Conservation (phyloP, 2,329 filamentous ascomycete genomes). For the Dothistroma septosporum region DNA sequence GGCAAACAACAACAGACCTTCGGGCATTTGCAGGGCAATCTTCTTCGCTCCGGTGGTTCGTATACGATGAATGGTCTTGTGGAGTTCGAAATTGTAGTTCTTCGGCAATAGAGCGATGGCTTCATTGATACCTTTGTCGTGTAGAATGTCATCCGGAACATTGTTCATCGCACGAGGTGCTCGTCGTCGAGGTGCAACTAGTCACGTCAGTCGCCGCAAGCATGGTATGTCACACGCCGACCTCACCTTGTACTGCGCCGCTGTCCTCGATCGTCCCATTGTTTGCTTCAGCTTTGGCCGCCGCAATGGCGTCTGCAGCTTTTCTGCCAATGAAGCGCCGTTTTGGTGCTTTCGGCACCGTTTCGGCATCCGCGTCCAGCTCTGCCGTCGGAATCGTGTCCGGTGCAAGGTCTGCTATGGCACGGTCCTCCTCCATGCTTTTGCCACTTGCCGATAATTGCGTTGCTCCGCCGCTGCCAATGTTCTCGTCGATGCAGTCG, state of each 20-base stretch:
- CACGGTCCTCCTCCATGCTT: conserved; percentile 74
- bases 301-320: conserved; percentile 61
- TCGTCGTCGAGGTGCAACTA: conserved; percentile 68
- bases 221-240: background rate
- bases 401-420: conserved; percentile 65
- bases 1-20: conserved; percentile 89
- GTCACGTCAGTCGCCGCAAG: conserved; percentile 5
- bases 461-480: background rate
- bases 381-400: conserved; percentile 57
- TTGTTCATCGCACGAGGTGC: conserved; percentile 81
- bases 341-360: conserved; percentile 67
- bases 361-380: conserved; percentile 51
- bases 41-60: conserved; percentile 72
- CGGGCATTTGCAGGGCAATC: conserved; percentile 94
- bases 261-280: conserved; percentile 52
- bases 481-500: background rate
- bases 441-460: background rate
- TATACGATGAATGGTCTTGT: conserved; percentile 95
- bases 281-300: conserved; percentile 39
- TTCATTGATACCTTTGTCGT: conserved; percentile 79
- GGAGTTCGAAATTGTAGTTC: conserved; percentile 99
- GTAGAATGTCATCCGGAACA: conserved; percentile 79
- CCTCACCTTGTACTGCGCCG: conserved; percentile 64
- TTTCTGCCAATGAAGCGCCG: conserved; percentile 86
- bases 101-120: conserved; percentile 80